Evolutionary conservation across 768 basidiomycete genomes (phyloP).

Genomic region (Pisolithus sp.): DNA sequence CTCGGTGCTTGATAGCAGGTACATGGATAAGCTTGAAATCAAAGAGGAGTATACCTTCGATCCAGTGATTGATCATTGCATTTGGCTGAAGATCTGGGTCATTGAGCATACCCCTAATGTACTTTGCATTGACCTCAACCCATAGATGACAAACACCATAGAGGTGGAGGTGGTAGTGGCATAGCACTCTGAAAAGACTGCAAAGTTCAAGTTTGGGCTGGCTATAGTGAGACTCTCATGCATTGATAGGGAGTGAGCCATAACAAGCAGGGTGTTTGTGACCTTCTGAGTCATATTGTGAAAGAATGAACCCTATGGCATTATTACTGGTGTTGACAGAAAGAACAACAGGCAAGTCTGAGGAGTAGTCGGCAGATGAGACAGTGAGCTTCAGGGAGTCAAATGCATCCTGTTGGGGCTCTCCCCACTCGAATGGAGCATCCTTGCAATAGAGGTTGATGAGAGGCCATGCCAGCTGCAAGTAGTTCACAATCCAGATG

Average conservation of each 20-base stretch:
- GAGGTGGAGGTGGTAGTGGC: not conserved
- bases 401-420: constrained; percentile 8
- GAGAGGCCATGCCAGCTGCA: constrained; percentile 13
- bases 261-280: constrained; percentile 26
- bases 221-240: constrained; percentile 5
- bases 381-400: constrained; percentile 18
- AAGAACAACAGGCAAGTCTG: not conserved
- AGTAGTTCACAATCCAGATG: constrained; percentile 26
- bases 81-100: not conserved
- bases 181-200: not conserved
- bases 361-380: not conserved
- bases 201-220: constrained; percentile 25
- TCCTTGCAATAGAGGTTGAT: constrained; percentile 23
- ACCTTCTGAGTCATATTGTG: not conserved
- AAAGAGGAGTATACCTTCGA: not conserved
- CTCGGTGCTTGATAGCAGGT: not conserved
- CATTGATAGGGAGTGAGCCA: constrained; percentile 34
- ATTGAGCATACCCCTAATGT: not conserved
- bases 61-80: not conserved
- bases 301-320: constrained; percentile 30
- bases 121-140: not conserved
- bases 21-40: not conserved
- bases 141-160: not conserved
- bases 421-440: constrained; percentile 15
- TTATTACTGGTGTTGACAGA: constrained; percentile 23